Percentiles rank a stretch among this genome's conserved stretches.
Conservation (phyloP, 1,284 basidiomycete genomes). For the Trichosporon ovoides region DNA sequence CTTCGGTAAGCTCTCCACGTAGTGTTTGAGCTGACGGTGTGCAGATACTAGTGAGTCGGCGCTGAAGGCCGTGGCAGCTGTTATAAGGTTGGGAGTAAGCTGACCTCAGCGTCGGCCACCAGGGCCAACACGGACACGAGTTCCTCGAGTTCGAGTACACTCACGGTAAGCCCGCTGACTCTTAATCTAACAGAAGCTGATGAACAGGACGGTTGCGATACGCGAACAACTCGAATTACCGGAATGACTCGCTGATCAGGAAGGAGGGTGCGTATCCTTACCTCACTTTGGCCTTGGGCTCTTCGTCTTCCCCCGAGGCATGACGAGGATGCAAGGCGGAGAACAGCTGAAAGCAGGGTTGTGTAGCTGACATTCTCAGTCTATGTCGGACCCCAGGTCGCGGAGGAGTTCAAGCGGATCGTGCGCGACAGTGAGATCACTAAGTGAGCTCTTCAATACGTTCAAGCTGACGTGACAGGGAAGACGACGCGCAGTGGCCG, state of each 20-base stretch:
- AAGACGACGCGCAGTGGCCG: conserved; percentile 97
- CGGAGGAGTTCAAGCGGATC: conserved; percentile 89
- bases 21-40: conserved; percentile 10
- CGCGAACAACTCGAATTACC: conserved; percentile 98
- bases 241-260: conserved; percentile 92
- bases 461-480: conserved; percentile 56
- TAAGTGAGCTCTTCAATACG: conserved; percentile 60
- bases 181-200: neutral
- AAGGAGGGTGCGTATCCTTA: conserved; percentile 81
- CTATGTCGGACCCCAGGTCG: conserved; percentile 86
- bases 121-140: conserved; percentile 95
- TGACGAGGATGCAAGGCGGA: too few species aligned
- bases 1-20: conserved; percentile 58
- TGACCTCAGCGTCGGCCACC: conserved; percentile 73
- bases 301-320: too few species aligned
- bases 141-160: conserved; percentile 99
- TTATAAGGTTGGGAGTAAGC: neutral
- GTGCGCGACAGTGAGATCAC: conserved; percentile 93
- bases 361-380: conserved; percentile 54
- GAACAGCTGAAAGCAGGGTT: too few species aligned
- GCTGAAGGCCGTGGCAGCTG: neutral
- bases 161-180: conserved; percentile 54
- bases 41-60: conserved; percentile 74
- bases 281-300: too few species aligned
- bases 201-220: conserved; percentile 72